Evolutionary conservation across 495 filamentous ascomycete species (phyloP), one percentile per base, ranked within the genome.

Genomic region (Talaromyces nanjingensis): DNA sequence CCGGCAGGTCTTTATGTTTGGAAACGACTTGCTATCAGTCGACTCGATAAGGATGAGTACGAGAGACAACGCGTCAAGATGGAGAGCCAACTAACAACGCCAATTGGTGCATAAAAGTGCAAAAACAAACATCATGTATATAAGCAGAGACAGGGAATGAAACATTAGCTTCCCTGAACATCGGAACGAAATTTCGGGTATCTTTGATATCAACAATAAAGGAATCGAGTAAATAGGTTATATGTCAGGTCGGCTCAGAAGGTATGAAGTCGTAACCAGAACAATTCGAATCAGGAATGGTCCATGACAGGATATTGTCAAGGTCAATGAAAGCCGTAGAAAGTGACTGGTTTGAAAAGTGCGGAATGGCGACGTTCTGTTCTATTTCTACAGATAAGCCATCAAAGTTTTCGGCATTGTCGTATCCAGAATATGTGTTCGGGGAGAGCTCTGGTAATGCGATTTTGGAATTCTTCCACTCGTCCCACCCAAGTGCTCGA

Each of bases 401-500:
- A 59, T n/a, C 29, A 59, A 33, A 18, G 5, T 1, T 8, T 18
- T 31, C 29, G 7, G 29, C 8, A 7, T 31, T 34, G 5, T 7
- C 18, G 20, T 45, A 6, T 18, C 12, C 42, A 45, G 42, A 16
- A n/a, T 20, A 16, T 33, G 11, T 29, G 29, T 39, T 22, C 2
- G 29, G n/a, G 37, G 9, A 4, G 18, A 18, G 18, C 29, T 59
- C 31, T 59, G 56, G 56, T 4, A 59, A 59, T 8, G n/a, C 29
- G 1, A 59, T n/a, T 20, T 34, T 34, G 27, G 56, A 59, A 34
- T 59, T 59, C n/a, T 59, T 59, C 56, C 56, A 59, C 5, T 59
- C 56, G 29, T 59, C 56, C 56, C 56, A 59, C 6, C 56, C 56
- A n/a, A 59, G 56, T 20, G 29, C 56, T 59, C 56, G 56, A 59